Conservation (phyloP, 768 basidiomycete species). For the Lyophyllum shimeji region DNA sequence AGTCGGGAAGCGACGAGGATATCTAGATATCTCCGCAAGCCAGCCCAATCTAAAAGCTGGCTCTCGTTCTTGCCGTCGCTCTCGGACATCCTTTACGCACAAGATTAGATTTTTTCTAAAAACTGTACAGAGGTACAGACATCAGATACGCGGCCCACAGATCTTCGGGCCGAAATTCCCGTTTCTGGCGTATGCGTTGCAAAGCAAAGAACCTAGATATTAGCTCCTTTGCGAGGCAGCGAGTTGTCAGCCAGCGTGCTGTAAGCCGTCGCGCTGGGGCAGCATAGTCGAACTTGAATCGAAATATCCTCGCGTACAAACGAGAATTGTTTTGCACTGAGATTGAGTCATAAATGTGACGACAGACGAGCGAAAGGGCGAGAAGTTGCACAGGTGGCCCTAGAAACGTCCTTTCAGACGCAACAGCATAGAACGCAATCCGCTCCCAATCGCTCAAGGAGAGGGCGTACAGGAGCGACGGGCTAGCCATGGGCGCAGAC, state of each 20-base stretch:
- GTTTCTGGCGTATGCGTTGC: slow-evolving; percentile 35
- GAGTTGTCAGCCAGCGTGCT: slow-evolving; percentile 33
- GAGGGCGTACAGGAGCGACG: slow-evolving; percentile 18
- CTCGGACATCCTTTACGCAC: slow-evolving; percentile 37
- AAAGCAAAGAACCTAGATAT: slow-evolving; percentile 40
- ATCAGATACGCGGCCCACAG: slow-evolving; percentile 57
- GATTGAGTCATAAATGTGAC: slow-evolving; percentile 32
- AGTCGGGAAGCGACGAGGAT: slow-evolving; percentile 16
- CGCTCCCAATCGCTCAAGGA: slow-evolving; percentile 35
- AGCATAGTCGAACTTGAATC: slow-evolving; percentile 40
- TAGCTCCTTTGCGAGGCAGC: slow-evolving; percentile 42
- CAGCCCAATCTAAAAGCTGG: slow-evolving; percentile 44
- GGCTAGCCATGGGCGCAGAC: slow-evolving; percentile 11
- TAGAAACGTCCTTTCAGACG: slow-evolving; percentile 29
- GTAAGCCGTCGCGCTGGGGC: slow-evolving; percentile 41
- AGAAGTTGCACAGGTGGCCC: slow-evolving; percentile 44
- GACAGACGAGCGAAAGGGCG: slow-evolving; percentile 38
- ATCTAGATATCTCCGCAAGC: slow-evolving; percentile 26
- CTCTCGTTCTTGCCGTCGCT: slow-evolving; percentile 46
- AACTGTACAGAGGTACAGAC: slow-evolving; percentile 21
- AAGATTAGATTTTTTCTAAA: neutral
- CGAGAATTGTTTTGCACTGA: slow-evolving; percentile 32
- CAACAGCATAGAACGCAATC: slow-evolving; percentile 40
- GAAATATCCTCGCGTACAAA: slow-evolving; percentile 45
- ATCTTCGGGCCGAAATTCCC: slow-evolving; percentile 31